Conservation (phyloP, 1,139 yeast species). For the Nakaseomyces sp. region DNA sequence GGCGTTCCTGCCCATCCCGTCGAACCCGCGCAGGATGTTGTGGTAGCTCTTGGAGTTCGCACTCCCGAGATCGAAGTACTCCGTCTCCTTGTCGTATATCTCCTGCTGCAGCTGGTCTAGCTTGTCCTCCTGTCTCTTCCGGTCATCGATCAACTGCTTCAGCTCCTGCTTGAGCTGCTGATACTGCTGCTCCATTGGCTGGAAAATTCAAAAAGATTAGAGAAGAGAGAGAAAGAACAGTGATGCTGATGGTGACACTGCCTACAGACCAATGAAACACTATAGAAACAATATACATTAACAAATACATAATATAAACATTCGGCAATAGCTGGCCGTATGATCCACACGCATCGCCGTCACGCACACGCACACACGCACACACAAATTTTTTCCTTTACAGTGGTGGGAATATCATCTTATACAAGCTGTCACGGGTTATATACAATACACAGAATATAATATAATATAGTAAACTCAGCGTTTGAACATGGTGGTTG, state of each 20-base stretch:
- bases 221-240: not conserved
- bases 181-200: conserved; percentile 43
- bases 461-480: not conserved
- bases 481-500: conserved; percentile 5
- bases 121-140: conserved; percentile 56
- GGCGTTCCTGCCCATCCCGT: conserved; percentile 53
- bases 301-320: too few species aligned
- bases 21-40: conserved; percentile 61
- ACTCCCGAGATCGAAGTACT: conserved; percentile 58
- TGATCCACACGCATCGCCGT: not conserved
- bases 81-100: conserved; percentile 73
- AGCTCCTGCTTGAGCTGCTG: conserved; percentile 60
- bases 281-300: too few species aligned
- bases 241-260: too few species aligned
- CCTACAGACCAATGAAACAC: too few species aligned
- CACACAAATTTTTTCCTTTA: too few species aligned
- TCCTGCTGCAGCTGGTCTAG: conserved; percentile 62
- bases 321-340: too few species aligned
- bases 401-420: not conserved
- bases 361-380: too few species aligned
- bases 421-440: not conserved
- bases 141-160: conserved; percentile 53
- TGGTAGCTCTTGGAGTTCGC: conserved; percentile 8
- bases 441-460: not conserved
- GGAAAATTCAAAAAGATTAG: not conserved